Percentiles rank a stretch among this genome's conserved stretches.
Conservation (phyloP, 306 rosid genomes). For the Vigna radiata region DNA sequence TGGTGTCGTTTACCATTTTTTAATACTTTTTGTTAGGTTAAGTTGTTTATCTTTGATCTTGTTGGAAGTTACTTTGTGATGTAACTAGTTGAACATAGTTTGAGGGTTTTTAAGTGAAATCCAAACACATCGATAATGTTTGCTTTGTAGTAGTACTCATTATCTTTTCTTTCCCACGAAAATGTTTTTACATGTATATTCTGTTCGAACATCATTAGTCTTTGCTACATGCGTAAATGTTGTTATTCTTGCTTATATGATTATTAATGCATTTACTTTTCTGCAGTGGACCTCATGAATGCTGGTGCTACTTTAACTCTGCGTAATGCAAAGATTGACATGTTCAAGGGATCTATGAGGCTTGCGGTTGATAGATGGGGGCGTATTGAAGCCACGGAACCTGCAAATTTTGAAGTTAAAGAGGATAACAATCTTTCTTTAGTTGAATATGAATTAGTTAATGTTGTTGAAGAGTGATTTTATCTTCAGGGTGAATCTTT, state of each 20-base stretch:
- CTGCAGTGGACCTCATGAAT: conserved; percentile 76
- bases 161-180: not conserved
- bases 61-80: not conserved
- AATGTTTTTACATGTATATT: not conserved
- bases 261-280: conserved; percentile 25
- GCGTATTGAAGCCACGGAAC: conserved; percentile 74
- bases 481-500: conserved; percentile 46
- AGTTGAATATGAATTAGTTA: conserved; percentile 85
- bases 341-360: conserved; percentile 97
- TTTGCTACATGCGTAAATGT: not conserved
- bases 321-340: conserved; percentile 91
- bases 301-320: conserved; percentile 63
- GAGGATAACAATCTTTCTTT: conserved; percentile 89
- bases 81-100: not conserved
- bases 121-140: not conserved
- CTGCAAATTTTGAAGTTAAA: conserved; percentile 72
- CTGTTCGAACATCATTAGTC: not conserved
- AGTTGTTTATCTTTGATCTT: conserved; percentile 9
- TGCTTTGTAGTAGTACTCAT: not conserved
- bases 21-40: not conserved
- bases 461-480: conserved; percentile 68
- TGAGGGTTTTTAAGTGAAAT: no score
- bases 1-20: not conserved
- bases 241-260: not conserved
- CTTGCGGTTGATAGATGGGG: conserved; percentile 94